Percentiles rank a stretch among this genome's conserved stretches.
Evolutionary conservation across 768 basidiomycete species (phyloP).

Genomic region (Mycena albidolilacea): DNA sequence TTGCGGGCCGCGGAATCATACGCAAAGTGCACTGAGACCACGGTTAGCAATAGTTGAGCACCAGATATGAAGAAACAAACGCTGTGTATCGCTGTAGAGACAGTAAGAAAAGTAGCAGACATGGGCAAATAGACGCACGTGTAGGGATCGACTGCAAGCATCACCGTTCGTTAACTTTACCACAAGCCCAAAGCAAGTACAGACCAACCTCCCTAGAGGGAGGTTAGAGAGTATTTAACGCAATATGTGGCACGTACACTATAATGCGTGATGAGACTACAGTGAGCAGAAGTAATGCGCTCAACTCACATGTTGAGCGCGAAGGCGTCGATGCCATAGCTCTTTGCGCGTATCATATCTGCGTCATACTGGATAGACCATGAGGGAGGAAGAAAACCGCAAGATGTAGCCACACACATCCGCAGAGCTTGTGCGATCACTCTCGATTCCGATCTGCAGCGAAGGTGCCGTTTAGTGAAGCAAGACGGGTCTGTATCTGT

Average conservation of each 20-base stretch:
- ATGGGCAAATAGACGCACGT: constrained; percentile 34
- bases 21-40: constrained; percentile 46
- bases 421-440: constrained; percentile 31
- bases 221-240: constrained; percentile 3
- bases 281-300: too few relatives aligned
- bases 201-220: constrained; percentile 29
- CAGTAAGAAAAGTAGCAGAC: not conserved
- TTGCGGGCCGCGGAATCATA: constrained; percentile 52
- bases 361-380: constrained; percentile 24
- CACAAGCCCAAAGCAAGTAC: not conserved
- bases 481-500: not conserved
- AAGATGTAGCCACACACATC: constrained; percentile 21
- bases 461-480: not conserved
- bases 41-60: not conserved
- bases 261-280: not conserved
- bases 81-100: constrained; percentile 28
- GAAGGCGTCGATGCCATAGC: constrained; percentile 53
- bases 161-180: not conserved
- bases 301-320: constrained; percentile 51
- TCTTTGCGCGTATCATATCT: constrained; percentile 38
- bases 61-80: not conserved
- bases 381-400: not conserved
- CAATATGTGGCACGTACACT: constrained; percentile 4
- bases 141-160: constrained; percentile 54
- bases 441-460: constrained; percentile 37